Conservation (phyloP, 2,329 filamentous ascomycete genomes). For the Curvularia lunata region DNA sequence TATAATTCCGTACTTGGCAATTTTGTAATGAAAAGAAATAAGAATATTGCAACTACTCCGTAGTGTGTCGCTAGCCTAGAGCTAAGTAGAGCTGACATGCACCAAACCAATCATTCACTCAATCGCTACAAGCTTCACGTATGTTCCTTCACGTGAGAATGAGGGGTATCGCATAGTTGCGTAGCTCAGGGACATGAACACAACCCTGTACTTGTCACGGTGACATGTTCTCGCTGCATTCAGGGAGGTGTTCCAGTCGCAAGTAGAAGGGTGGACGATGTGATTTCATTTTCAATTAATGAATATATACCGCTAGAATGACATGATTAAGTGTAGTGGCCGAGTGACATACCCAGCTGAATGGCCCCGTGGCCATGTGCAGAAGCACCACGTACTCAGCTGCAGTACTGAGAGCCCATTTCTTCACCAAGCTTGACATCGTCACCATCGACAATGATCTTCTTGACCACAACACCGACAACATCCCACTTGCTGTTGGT, state of each 20-base stretch:
- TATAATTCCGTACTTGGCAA: too few relatives aligned
- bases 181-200: not conserved
- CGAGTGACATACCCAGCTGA: not conserved
- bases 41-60: too few relatives aligned
- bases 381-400: not conserved
- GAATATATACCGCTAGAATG: not conserved
- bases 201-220: too few relatives aligned
- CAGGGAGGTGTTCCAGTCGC: not conserved
- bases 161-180: not conserved
- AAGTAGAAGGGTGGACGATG: not conserved
- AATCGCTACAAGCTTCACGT: not conserved
- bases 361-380: not conserved
- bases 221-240: too few relatives aligned
- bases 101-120: not conserved
- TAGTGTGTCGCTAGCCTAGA: too few relatives aligned
- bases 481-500: constrained; percentile 46
- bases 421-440: constrained; percentile 41
- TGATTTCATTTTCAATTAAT: not conserved
- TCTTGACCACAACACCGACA: constrained; percentile 42
- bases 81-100: not conserved
- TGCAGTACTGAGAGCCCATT: constrained; percentile 40
- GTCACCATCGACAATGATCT: constrained; percentile 38
- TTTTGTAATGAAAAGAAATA: too few relatives aligned
- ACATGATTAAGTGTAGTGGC: not conserved
- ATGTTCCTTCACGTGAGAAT: not conserved